Conservation (phyloP, 768 basidiomycete species). For the Boletus sp. region DNA sequence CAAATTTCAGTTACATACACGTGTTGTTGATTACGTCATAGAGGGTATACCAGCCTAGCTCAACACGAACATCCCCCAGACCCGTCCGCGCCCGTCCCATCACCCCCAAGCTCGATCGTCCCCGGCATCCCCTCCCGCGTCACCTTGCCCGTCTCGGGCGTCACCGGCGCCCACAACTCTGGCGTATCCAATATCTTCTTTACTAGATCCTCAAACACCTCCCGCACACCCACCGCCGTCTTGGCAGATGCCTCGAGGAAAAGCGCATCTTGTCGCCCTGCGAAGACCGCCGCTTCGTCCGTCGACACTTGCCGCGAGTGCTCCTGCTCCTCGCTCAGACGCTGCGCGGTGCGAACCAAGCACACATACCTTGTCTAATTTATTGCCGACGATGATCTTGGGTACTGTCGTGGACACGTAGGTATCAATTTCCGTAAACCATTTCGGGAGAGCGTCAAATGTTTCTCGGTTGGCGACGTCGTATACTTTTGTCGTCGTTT, state of each 20-base stretch:
- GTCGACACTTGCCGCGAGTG: conserved; percentile 85
- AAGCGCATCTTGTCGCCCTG: conserved; percentile 73
- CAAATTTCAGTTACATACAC: conserved; percentile 10
- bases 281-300: conserved; percentile 77
- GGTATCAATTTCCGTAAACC: conserved; percentile 92
- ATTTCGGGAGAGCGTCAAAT: conserved; percentile 90
- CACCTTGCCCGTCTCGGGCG: conserved; percentile 14
- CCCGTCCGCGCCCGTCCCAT: conserved; percentile 17
- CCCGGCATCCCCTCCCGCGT: conserved; percentile 40
- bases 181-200: conserved; percentile 81
- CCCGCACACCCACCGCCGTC: conserved; percentile 79
- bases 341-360: no score
- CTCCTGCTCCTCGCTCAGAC: conserved; percentile 50
- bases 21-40: conserved; percentile 26
- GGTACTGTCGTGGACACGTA: conserved; percentile 85
- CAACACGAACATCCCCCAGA: conserved; percentile 33
- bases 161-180: conserved; percentile 63
- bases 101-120: conserved; percentile 35
- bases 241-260: conserved; percentile 95
- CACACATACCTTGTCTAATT: conserved; percentile 77
- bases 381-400: conserved; percentile 94
- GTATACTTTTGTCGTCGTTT: conserved; percentile 59
- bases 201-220: conserved; percentile 77
- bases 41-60: not conserved
- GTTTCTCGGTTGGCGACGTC: conserved; percentile 92